Percentiles rank a stretch among this genome's conserved stretches.
phyloP scores from a whole-genome alignment of 1,284 basidiomycete genomes.

The Athelia psychrophila region DNA sequence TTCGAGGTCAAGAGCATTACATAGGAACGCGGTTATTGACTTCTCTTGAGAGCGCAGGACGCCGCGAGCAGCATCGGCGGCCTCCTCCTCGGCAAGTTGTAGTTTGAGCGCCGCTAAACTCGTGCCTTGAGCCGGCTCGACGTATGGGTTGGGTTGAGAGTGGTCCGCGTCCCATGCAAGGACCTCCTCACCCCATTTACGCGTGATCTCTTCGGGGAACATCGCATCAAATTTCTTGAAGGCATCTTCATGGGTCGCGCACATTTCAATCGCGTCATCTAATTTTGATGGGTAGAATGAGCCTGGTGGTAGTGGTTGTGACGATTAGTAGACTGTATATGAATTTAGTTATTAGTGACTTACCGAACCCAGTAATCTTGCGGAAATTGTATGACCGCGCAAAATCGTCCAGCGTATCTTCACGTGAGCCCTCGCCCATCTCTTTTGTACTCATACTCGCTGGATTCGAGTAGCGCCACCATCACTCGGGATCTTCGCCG shows the following conservation, averaged over 20 bases:
- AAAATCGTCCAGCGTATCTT: slow-evolving; percentile 17
- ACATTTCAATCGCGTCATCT: not conserved
- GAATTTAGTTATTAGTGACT: not conserved
- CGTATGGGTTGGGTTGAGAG: slow-evolving; percentile 5
- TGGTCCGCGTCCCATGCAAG: slow-evolving; percentile 3
- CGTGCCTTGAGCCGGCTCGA: not conserved
- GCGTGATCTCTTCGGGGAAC: not conserved
- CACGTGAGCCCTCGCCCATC: slow-evolving; percentile 10
- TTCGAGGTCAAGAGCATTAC: slow-evolving; percentile 4
- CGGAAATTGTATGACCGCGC: slow-evolving; percentile 8
- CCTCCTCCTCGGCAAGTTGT: slow-evolving; percentile 4
- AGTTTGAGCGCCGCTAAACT: slow-evolving; percentile 5
- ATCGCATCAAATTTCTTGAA: slow-evolving; percentile 3
- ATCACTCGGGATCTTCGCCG: slow-evolving; percentile 13
- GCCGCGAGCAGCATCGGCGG: not conserved
- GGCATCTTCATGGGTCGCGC: not conserved
- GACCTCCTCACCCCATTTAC: slow-evolving; percentile 2
- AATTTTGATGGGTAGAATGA: not conserved
- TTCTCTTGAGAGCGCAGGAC: slow-evolving; percentile 3
- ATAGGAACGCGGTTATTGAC: slow-evolving; percentile 5
- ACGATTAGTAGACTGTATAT: too few species aligned
- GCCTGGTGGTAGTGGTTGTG: not conserved
- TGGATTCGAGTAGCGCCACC: slow-evolving; percentile 11
- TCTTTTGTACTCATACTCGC: slow-evolving; percentile 7
- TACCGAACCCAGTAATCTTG: slow-evolving; percentile 9